phyloP scores from a whole-genome alignment of 345 rosid genomes.

The Acer campestre region DNA sequence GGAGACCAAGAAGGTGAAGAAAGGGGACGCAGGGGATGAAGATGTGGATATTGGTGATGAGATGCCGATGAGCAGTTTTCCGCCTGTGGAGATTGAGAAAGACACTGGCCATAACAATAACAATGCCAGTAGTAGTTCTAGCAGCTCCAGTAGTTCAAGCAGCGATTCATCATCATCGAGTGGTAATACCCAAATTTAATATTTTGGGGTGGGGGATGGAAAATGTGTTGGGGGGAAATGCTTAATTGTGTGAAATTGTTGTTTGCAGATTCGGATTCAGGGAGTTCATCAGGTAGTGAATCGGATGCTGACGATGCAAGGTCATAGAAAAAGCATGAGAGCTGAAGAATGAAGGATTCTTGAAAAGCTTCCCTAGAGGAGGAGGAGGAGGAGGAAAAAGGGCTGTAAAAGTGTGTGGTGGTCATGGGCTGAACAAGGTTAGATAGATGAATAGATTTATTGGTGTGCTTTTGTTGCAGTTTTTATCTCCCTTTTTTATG shows the following conservation, averaged over 20 bases:
- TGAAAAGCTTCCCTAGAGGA: slow-evolving; percentile 3
- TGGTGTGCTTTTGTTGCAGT: neutral
- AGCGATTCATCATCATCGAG: slow-evolving; percentile 74
- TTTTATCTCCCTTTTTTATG: neutral
- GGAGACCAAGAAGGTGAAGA: slow-evolving; percentile 61
- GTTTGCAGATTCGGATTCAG: slow-evolving; percentile 43
- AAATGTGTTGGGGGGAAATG: neutral
- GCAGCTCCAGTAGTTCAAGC: slow-evolving; percentile 69
- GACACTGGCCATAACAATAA: slow-evolving; percentile 55
- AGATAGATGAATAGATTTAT: no score
- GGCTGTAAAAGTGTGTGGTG: neutral
- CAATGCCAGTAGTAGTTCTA: slow-evolving; percentile 47
- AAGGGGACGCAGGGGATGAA: slow-evolving; percentile 78
- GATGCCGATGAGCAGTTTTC: slow-evolving; percentile 72
- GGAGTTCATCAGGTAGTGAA: slow-evolving; percentile 45
- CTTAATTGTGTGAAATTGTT: slow-evolving; percentile 14
- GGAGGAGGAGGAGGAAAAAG: no score
- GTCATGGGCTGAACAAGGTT: neutral
- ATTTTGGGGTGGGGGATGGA: neutral
- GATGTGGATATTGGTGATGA: slow-evolving; percentile 94
- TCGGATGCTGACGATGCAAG: slow-evolving; percentile 38
- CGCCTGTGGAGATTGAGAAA: slow-evolving; percentile 85
- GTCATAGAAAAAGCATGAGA: slow-evolving; percentile 21
- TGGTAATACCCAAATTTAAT: slow-evolving; percentile 36
- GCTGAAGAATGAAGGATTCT: neutral